Evolutionary conservation across 1,139 yeast genomes (phyloP).

Genomic region (Eremothecium coryli): DNA sequence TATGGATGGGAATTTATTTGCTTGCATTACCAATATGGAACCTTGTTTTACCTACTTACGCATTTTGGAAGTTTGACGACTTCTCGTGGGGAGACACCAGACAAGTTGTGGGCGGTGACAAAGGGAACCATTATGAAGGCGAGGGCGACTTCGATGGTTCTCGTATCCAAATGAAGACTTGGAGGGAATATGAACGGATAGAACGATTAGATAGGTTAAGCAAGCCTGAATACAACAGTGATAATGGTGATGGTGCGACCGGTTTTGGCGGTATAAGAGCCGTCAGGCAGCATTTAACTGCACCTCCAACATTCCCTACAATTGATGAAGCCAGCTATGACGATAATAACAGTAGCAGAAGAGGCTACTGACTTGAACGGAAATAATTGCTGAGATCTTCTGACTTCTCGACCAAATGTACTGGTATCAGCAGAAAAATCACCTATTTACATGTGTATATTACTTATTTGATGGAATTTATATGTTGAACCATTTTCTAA

Average conservation of each 20-base stretch:
- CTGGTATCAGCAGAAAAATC: background rate
- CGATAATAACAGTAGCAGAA: background rate
- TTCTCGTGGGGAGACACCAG: conserved; percentile 99
- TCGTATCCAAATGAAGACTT: conserved; percentile 77
- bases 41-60: conserved; percentile 77
- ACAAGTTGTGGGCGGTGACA: conserved; percentile 60
- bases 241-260: background rate
- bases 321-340: background rate
- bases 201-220: conserved; percentile 25
- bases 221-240: background rate
- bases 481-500: no score
- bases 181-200: conserved; percentile 89
- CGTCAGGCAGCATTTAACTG: background rate
- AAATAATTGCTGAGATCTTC: background rate
- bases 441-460: background rate
- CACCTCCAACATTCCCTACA: background rate
- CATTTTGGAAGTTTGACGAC: conserved; percentile 96
- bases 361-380: background rate
- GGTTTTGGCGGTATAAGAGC: background rate
- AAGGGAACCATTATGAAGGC: conserved; percentile 53
- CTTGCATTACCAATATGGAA: conserved; percentile 91
- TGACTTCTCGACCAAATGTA: background rate
- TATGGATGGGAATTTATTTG: conserved; percentile 77
- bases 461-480: background rate
- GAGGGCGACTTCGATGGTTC: conserved; percentile 87